Evolutionary conservation across 2,329 filamentous ascomycete species (phyloP).

Genomic region (Monosporascus cannonballus): DNA sequence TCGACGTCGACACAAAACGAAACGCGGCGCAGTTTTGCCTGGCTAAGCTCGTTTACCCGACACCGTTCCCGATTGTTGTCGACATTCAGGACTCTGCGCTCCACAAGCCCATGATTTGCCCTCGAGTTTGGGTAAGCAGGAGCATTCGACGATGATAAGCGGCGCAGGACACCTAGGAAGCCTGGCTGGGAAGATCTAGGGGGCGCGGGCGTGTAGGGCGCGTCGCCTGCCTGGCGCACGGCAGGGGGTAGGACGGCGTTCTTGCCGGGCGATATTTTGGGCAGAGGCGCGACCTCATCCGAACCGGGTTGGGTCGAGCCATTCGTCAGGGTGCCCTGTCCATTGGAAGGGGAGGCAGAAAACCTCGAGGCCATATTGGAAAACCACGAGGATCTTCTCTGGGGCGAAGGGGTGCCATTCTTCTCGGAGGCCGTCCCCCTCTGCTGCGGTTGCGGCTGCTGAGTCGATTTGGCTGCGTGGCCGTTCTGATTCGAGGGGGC

Average conservation of each 20-base stretch:
- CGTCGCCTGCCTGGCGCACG: slow-evolving; percentile 49
- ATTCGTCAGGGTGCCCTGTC: slow-evolving; percentile 16
- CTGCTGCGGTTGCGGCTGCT: slow-evolving; percentile 23
- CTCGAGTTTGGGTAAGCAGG: slow-evolving; percentile 42
- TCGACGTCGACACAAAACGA: slow-evolving; percentile 97
- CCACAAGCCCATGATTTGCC: slow-evolving; percentile 64
- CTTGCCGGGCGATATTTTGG: slow-evolving; percentile 44
- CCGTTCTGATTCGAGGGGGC: slow-evolving; percentile 6
- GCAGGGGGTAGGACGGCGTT: slow-evolving; percentile 56
- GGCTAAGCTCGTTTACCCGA: slow-evolving; percentile 70
- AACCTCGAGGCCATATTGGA: slow-evolving; percentile 91
- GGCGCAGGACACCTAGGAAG: slow-evolving; percentile 76
- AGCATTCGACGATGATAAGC: slow-evolving; percentile 64
- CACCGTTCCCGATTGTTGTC: slow-evolving; percentile 76
- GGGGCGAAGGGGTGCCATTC: slow-evolving; percentile 27
- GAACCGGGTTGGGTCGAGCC: slow-evolving; percentile 22
- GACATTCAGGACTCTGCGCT: slow-evolving; percentile 77
- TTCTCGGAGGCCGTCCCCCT: slow-evolving; percentile 12
- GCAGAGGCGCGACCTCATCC: slow-evolving; percentile 37
- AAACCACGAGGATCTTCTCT: slow-evolving; percentile 79
- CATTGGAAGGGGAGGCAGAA: slow-evolving; percentile 48
- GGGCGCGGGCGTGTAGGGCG: slow-evolving; percentile 67
- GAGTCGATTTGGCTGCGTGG: slow-evolving; percentile 21
- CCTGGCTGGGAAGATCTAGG: slow-evolving; percentile 63
- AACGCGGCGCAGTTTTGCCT: slow-evolving; percentile 76